Conservation (phyloP, 2,329 filamentous ascomycete genomes). For the Curvularia lunata region DNA sequence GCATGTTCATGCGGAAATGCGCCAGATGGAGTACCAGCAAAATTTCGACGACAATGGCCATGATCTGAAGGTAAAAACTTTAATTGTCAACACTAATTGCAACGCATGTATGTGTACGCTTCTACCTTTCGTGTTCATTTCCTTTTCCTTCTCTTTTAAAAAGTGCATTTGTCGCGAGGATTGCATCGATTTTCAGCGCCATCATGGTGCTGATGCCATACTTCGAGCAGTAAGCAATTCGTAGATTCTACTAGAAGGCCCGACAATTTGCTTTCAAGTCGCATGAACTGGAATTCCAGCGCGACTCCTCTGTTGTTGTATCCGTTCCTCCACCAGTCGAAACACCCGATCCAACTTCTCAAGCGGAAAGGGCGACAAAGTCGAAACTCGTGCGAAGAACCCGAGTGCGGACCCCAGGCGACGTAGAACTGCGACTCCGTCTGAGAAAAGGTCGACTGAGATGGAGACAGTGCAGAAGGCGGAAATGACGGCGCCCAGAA, state of each 20-base stretch:
- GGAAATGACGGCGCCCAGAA: neutral
- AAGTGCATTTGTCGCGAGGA: neutral
- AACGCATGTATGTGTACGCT: no score
- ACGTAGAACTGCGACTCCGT: neutral
- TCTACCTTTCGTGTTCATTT: no score
- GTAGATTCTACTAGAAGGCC: neutral
- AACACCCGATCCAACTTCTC: neutral
- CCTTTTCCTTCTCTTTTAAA: no score
- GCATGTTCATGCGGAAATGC: no score
- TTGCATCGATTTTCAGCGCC: neutral
- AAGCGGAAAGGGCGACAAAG: neutral
- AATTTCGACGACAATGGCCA: no score
- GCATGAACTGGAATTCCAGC: neutral
- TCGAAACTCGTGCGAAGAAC: neutral
- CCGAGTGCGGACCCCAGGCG: neutral
- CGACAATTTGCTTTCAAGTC: neutral
- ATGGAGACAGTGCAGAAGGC: neutral
- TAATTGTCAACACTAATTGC: no score
- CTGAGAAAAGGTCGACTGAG: neutral
- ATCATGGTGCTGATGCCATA: neutral
- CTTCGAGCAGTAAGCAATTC: neutral
- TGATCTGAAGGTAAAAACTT: no score
- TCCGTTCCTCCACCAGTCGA: neutral
- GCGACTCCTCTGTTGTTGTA: neutral
- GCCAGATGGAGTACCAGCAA: no score